Conservation (phyloP, 2,329 filamentous ascomycete genomes). For the Aspergillus pseudotamarii region DNA sequence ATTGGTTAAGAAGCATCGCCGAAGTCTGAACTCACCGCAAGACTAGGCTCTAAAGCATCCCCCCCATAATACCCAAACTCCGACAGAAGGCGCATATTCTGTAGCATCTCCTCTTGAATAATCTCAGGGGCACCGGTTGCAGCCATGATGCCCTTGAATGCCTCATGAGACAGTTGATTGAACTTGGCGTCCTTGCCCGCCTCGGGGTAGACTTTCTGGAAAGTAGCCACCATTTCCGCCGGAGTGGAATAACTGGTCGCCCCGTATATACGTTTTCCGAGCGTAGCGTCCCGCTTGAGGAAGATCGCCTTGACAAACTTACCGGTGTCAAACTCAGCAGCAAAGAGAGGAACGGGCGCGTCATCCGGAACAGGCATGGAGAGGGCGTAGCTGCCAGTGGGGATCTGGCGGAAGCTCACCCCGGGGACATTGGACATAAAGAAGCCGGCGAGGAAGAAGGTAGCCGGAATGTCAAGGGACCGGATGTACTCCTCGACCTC, state of each 20-base stretch:
- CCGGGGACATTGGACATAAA: slow-evolving; percentile 45
- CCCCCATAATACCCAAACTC: not conserved
- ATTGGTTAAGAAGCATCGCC: not conserved
- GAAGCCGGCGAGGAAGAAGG: slow-evolving; percentile 46
- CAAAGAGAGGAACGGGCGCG: slow-evolving; percentile 48
- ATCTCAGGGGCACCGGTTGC: not conserved
- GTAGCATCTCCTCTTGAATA: not conserved
- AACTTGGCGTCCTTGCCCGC: not conserved
- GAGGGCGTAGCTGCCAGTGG: slow-evolving; percentile 30
- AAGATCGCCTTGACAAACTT: not conserved
- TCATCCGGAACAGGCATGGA: slow-evolving; percentile 28
- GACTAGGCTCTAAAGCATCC: not conserved
- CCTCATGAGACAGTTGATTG: not conserved
- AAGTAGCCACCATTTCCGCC: not conserved
- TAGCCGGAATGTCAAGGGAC: slow-evolving; percentile 34
- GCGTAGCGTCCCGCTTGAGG: not conserved
- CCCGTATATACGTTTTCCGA: not conserved
- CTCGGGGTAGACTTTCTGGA: not conserved
- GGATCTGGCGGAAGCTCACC: slow-evolving; percentile 29
- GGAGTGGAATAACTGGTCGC: not conserved
- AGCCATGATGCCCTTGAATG: not conserved
- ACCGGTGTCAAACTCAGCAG: slow-evolving; percentile 34
- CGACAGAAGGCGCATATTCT: not conserved
- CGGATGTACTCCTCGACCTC: slow-evolving; percentile 42
- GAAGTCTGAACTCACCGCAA: not conserved